These are phyloP conservation scores for Dactylonectria estremocensis DNA, from an alignment of 2,329 filamentous ascomycete genomes.

Conservation along the genomic window DNA sequence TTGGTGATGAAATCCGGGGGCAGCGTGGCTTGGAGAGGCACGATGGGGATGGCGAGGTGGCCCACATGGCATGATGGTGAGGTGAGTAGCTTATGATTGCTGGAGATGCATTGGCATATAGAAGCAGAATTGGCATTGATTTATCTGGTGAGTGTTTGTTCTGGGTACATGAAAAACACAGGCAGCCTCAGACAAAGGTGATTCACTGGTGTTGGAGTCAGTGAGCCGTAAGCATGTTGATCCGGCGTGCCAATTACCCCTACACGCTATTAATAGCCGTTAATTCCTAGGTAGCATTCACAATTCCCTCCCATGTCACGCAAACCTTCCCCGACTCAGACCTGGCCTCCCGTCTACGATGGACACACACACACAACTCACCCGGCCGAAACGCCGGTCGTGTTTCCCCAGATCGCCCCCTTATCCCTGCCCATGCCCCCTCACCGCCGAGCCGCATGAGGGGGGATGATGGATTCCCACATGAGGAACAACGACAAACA, in stretches of 20 bases:
- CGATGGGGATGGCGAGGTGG: not conserved
- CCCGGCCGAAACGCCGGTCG: conserved; percentile 10
- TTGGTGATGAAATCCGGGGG: not conserved
- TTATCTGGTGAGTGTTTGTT: no score
- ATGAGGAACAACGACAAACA: conserved; percentile 3
- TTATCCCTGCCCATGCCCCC: not conserved
- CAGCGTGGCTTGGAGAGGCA: not conserved
- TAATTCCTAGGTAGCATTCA: no score
- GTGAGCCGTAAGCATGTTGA: not conserved
- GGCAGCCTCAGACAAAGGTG: no score
- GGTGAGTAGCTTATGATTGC: not conserved
- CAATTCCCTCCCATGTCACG: not conserved
- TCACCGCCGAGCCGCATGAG: conserved; percentile 17
- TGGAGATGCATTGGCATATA: not conserved
- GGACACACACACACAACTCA: not conserved
- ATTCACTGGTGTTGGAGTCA: no score
- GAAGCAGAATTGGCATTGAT: not conserved
- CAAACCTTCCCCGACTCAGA: conserved; percentile 21
- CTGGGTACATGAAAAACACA: not conserved
- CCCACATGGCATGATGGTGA: not conserved
- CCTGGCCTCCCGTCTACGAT: not conserved
- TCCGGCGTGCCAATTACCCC: not conserved
- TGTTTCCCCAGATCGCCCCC: conserved; percentile 31
- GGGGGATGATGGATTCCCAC: conserved; percentile 5
- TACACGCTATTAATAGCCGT: no score